These are phyloP conservation scores for Chondrus crispus DNA, from an alignment of 23 red algal species.

Conservation along the genomic window DNA sequence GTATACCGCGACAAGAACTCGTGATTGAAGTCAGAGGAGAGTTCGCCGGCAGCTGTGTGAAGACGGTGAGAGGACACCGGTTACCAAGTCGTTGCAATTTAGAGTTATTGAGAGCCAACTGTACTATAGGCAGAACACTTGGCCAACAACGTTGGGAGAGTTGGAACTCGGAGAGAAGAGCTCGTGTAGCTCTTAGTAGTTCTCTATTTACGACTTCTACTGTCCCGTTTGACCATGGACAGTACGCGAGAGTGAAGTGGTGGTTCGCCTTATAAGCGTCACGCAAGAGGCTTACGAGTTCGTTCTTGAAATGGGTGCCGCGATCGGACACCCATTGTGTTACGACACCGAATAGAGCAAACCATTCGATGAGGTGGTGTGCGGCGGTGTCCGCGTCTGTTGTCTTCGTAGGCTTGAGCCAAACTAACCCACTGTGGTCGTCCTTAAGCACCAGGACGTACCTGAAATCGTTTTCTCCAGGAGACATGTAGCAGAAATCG, in stretches of 20 bases:
- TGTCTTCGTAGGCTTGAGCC: not conserved
- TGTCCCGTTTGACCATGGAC: constrained; percentile 6
- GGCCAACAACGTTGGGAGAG: not conserved
- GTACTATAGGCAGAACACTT: not conserved
- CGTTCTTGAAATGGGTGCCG: not conserved
- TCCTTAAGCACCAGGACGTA: not conserved
- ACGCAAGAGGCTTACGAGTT: not conserved
- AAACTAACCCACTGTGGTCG: not conserved
- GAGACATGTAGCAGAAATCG: not conserved
- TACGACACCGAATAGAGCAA: not conserved
- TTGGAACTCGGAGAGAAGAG: not conserved
- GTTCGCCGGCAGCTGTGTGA: not conserved
- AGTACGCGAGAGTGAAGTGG: constrained; percentile 32
- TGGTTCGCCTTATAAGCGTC: not conserved
- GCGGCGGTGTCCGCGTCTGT: not conserved
- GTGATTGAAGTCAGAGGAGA: not conserved
- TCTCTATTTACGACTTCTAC: not conserved
- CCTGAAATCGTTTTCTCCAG: not conserved
- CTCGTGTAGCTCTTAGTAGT: not conserved
- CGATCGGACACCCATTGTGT: not conserved
- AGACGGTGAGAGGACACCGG: not conserved
- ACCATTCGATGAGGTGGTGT: not conserved
- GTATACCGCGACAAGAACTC: too few relatives aligned
- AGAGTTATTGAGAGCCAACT: constrained; percentile 1
- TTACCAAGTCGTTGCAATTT: not conserved